These are phyloP conservation scores for Plenodomus lindquistii DNA, from an alignment of 2,329 filamentous ascomycete species.

Conservation along the genomic window DNA sequence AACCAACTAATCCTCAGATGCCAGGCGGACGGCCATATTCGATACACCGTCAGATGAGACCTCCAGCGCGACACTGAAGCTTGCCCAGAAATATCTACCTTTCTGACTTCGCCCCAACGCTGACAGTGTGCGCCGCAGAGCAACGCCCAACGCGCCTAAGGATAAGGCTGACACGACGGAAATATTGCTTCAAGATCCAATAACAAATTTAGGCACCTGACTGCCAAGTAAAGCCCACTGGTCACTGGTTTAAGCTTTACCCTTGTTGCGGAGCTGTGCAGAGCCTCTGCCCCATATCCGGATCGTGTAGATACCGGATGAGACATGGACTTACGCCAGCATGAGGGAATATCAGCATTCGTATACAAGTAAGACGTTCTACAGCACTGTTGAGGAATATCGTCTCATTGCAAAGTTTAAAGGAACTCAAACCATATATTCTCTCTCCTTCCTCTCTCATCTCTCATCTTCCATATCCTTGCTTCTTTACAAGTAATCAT, in stretches of 20 bases:
- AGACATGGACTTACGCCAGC: conserved; percentile 1
- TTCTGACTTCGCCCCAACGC: background rate
- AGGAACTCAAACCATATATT: conserved; percentile 30
- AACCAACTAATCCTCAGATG: too few species aligned
- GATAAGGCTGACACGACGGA: background rate
- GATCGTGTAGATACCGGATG: conserved; percentile 11
- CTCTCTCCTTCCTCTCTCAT: conserved; percentile 20
- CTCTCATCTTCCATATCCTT: conserved; percentile 16
- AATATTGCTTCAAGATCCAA: background rate
- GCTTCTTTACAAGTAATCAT: conserved; percentile 24
- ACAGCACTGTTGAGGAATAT: conserved; percentile 3
- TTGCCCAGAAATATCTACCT: background rate
- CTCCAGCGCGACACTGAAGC: too few species aligned
- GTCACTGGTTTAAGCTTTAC: conserved; percentile 16
- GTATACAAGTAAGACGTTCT: conserved; percentile 33
- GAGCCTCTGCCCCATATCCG: conserved; percentile 9
- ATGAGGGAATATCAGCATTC: background rate
- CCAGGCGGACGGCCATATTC: too few species aligned
- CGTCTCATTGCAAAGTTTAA: conserved; percentile 34
- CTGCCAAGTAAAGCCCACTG: conserved; percentile 12
- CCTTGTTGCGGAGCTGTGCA: conserved; percentile 3
- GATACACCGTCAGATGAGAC: too few species aligned
- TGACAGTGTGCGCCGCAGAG: background rate
- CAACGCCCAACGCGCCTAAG: background rate
- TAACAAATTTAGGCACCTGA: background rate